These are phyloP conservation scores for Diaporthe vaccinii DNA, from an alignment of 2,329 filamentous ascomycete species.

Conservation along the genomic window DNA sequence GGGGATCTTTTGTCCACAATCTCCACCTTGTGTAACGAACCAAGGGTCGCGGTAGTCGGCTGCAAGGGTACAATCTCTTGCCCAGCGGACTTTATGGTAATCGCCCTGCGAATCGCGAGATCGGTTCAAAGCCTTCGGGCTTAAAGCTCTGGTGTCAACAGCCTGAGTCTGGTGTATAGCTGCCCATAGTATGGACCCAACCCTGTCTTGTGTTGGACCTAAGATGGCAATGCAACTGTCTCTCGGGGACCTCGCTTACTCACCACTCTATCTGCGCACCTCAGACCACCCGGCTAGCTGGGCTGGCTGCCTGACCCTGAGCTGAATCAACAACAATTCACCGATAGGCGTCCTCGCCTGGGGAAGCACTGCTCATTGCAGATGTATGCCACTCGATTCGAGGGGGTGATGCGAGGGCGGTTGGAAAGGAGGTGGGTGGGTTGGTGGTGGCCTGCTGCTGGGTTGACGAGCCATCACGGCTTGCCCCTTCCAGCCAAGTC, in stretches of 20 bases:
- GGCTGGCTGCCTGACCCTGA: neutral
- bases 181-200: neutral
- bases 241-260: conserved; percentile 32
- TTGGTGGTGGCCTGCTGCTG: neutral
- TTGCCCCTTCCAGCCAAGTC: conserved; percentile 5
- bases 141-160: neutral
- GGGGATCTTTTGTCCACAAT: conserved; percentile 30
- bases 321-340: neutral
- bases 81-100: neutral
- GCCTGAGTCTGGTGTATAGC: neutral
- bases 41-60: conserved; percentile 16
- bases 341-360: neutral
- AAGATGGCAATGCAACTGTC: conserved; percentile 5
- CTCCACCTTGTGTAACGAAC: conserved; percentile 11
- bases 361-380: neutral
- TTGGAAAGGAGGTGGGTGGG: neutral
- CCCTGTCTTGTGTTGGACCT: neutral
- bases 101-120: conserved; percentile 9
- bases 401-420: conserved; percentile 1
- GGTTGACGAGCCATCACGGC: neutral
- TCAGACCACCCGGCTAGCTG: neutral
- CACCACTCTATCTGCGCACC: conserved; percentile 28
- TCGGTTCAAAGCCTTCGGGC: neutral
- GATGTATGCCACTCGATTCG: neutral
- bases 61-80: neutral